Conservation (phyloP, 352 stramenopile genomes). For the Phytophthora tubulina region DNA sequence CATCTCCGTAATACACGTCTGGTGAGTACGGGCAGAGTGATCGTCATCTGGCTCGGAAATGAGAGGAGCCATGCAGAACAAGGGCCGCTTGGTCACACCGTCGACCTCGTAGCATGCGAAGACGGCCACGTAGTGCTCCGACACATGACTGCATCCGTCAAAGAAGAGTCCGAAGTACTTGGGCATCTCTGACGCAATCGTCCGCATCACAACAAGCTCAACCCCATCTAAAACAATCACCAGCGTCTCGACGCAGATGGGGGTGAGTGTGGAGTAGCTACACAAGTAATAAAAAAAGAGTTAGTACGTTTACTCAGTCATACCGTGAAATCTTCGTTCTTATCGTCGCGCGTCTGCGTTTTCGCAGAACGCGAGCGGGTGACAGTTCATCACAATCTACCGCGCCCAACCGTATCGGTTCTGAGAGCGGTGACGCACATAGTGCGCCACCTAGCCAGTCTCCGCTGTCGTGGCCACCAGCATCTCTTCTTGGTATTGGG, state of each 20-base stretch:
- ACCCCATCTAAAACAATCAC: no score
- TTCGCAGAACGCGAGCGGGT: no score
- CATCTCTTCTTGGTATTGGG: not conserved
- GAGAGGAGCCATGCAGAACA: constrained; percentile 8
- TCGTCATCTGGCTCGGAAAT: not conserved
- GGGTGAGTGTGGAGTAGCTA: not conserved
- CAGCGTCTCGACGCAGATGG: not conserved
- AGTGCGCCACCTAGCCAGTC: not conserved
- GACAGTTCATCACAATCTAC: no score
- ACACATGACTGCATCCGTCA: constrained; percentile 18
- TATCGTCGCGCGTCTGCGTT: no score
- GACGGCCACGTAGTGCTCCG: constrained; percentile 15
- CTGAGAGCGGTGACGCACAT: not conserved
- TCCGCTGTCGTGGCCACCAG: not conserved
- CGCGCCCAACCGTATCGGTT: not conserved
- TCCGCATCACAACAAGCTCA: no score
- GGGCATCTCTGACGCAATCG: constrained; percentile 3
- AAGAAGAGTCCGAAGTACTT: constrained; percentile 15
- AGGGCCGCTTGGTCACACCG: not conserved
- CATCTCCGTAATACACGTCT: not conserved
- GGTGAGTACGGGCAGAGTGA: not conserved
- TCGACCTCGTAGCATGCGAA: constrained; percentile 11
- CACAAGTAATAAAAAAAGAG: not conserved
- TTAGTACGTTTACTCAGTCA: not conserved
- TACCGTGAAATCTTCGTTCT: no score